Evolutionary conservation across 768 basidiomycete genomes (phyloP).

Genomic region (Chalciporus piperatus): DNA sequence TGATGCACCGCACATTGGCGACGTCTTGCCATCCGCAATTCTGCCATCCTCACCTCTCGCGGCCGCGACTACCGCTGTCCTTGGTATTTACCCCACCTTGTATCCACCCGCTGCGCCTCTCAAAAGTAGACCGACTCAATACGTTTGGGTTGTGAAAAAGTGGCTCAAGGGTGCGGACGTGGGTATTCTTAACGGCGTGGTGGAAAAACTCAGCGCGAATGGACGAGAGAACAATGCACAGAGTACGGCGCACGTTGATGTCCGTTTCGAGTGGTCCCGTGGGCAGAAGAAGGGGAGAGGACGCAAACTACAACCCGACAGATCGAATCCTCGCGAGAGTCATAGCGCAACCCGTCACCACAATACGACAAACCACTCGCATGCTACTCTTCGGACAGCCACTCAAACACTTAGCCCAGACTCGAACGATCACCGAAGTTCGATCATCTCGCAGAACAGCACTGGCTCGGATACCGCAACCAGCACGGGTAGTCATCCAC

Average conservation of each 20-base stretch:
- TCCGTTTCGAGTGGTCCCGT: constrained; percentile 79
- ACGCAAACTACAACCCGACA: constrained; percentile 21
- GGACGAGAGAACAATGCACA: constrained; percentile 20
- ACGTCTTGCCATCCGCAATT: constrained; percentile 10
- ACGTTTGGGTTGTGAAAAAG: constrained; percentile 72
- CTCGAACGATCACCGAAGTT: constrained; percentile 33
- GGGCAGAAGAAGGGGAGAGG: constrained; percentile 21
- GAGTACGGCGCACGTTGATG: constrained; percentile 49
- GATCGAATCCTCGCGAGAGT: constrained; percentile 9
- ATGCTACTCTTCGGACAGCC: constrained; percentile 3
- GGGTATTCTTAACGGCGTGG: constrained; percentile 44
- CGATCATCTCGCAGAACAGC: constrained; percentile 40
- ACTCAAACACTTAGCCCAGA: constrained; percentile 12
- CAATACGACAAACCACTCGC: constrained; percentile 8
- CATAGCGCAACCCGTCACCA: constrained; percentile 16
- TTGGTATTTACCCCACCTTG: constrained; percentile 69
- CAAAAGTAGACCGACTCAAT: constrained; percentile 43
- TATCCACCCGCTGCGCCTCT: constrained; percentile 44
- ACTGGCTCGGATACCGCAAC: constrained; percentile 32
- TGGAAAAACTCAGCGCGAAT: constrained; percentile 36
- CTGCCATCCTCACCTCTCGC: constrained; percentile 9
- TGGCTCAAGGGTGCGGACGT: constrained; percentile 66
- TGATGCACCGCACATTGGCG: constrained; percentile 10
- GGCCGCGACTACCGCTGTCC: constrained; percentile 35
- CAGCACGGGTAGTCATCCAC: constrained; percentile 21